Percentiles rank a stretch among this genome's conserved stretches.
Conservation (phyloP, 331 rosid species). For the Erythrophleum ivorense region DNA sequence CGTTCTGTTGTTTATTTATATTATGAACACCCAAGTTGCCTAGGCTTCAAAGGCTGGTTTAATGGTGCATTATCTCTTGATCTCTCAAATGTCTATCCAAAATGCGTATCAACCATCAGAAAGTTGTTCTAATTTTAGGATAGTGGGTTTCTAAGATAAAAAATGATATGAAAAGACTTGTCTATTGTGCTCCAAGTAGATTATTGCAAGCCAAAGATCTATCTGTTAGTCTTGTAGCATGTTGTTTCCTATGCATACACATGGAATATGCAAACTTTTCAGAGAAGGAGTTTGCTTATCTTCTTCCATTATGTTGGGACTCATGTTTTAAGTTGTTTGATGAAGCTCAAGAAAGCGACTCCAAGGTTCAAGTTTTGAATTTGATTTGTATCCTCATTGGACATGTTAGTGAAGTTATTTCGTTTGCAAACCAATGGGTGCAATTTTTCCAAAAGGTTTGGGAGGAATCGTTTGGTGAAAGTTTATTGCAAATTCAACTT, state of each 20-base stretch:
- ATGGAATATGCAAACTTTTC: slow-evolving; percentile 95
- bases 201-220: slow-evolving; percentile 84
- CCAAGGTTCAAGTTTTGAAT: slow-evolving; percentile 97
- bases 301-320: slow-evolving; percentile 91
- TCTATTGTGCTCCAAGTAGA: slow-evolving; percentile 85
- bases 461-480: slow-evolving; percentile 96
- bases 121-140: slow-evolving; percentile 89
- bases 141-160: slow-evolving; percentile 99
- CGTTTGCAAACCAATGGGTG: slow-evolving; percentile 78
- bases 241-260: slow-evolving; percentile 85
- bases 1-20: no score
- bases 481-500: slow-evolving; percentile 93
- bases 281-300: slow-evolving; percentile 78
- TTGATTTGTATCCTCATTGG: slow-evolving; percentile 80
- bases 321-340: slow-evolving; percentile 86
- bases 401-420: slow-evolving; percentile 75
- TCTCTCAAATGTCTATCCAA: slow-evolving; percentile 91
- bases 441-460: slow-evolving; percentile 91
- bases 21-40: no score
- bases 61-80: slow-evolving; percentile 89
- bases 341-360: slow-evolving; percentile 93
- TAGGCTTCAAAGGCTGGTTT: slow-evolving; percentile 57
- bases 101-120: slow-evolving; percentile 83
- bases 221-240: slow-evolving; percentile 92
- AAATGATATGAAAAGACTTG: slow-evolving; percentile 90